phyloP scores from a whole-genome alignment of 2,329 filamentous ascomycete genomes.

The Cladosporium phlei region DNA sequence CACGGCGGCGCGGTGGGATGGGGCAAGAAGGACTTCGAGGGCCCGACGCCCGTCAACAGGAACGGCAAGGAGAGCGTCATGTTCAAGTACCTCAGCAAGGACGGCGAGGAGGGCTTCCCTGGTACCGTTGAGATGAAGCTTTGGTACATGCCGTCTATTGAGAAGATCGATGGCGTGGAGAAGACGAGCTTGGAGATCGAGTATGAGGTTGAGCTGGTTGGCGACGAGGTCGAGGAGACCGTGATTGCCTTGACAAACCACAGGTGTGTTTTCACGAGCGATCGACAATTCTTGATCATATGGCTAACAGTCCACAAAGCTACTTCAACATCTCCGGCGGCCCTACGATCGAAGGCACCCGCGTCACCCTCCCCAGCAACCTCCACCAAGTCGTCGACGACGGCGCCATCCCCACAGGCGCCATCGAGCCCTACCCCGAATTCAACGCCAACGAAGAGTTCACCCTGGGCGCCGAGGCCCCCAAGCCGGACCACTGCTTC shows the following conservation, averaged over 20 bases:
- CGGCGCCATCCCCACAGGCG: constrained; percentile 67
- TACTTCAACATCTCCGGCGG: constrained; percentile 65
- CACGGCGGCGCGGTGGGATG: constrained; percentile 61
- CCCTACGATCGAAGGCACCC: constrained; percentile 58
- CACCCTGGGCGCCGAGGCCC: constrained; percentile 63
- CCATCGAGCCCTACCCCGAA: constrained; percentile 59
- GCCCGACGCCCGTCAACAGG: constrained; percentile 56
- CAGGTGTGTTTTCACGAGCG: too few species aligned
- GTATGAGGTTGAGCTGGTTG: constrained; percentile 77
- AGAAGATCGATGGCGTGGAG: constrained; percentile 50
- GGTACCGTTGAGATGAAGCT: constrained; percentile 75
- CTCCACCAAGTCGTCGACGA: constrained; percentile 70
- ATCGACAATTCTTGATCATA: background rate
- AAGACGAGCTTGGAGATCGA: constrained; percentile 76
- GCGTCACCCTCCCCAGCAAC: constrained; percentile 54
- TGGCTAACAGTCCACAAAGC: constrained; percentile 32
- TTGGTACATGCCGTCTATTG: constrained; percentile 71
- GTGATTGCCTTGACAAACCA: constrained; percentile 93
- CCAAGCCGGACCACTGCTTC: constrained; percentile 88
- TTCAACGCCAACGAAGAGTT: constrained; percentile 65
- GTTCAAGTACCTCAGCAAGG: constrained; percentile 58
- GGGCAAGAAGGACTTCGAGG: constrained; percentile 74
- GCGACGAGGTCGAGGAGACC: constrained; percentile 76
- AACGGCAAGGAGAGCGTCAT: constrained; percentile 43
- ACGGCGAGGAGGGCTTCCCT: constrained; percentile 87